Conservation (phyloP, 192 early-diverging fungal genomes). For the Dimargaris cristalligena region DNA sequence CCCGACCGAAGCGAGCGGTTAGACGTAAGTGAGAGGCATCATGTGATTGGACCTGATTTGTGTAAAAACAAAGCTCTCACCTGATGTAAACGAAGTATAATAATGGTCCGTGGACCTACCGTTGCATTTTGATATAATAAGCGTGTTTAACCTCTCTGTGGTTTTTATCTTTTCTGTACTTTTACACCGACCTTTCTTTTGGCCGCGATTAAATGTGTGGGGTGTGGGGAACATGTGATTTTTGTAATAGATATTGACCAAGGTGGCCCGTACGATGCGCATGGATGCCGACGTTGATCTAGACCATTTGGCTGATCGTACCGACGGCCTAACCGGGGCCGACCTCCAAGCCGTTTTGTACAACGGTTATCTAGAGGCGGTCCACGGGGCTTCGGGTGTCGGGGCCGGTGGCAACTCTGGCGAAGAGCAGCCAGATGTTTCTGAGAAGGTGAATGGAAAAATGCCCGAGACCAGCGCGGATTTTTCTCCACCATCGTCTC, state of each 20-base stretch:
- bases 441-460: conserved; percentile 9
- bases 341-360: conserved; percentile 90
- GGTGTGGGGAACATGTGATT: neutral
- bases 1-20: conserved; percentile 51
- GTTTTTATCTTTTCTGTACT: too few relatives aligned
- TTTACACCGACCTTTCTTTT: conserved; percentile 10
- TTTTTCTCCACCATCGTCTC: neutral
- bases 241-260: conserved; percentile 44
- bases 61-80: too few relatives aligned
- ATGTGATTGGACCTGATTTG: too few relatives aligned
- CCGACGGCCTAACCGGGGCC: conserved; percentile 72
- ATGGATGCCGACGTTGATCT: conserved; percentile 49
- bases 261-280: conserved; percentile 53
- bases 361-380: conserved; percentile 76
- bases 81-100: too few relatives aligned
- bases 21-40: conserved; percentile 29
- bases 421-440: neutral
- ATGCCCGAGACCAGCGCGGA: conserved; percentile 8
- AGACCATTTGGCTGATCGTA: conserved; percentile 34
- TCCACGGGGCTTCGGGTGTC: conserved; percentile 41
- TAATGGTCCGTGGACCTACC: too few relatives aligned
- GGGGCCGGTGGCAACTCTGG: neutral
- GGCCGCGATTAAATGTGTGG: neutral
- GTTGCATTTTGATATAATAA: too few relatives aligned
- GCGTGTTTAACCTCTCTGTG: too few relatives aligned